These are phyloP conservation scores for Scheffersomyces parashehatae DNA, from an alignment of 1,139 yeast species.

Conservation along the genomic window DNA sequence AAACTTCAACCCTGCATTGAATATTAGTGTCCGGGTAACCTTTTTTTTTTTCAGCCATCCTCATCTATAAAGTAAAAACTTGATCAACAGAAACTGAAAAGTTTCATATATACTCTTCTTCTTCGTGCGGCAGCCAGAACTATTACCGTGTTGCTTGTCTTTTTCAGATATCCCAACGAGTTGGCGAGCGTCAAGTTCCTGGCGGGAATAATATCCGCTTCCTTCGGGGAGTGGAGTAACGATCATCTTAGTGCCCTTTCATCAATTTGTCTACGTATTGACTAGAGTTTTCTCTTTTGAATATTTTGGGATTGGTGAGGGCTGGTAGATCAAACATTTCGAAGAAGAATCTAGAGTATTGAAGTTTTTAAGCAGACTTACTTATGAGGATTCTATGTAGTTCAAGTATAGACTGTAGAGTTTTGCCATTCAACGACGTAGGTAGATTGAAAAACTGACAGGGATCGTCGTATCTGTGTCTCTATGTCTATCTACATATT, in stretches of 20 bases:
- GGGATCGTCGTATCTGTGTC: neutral
- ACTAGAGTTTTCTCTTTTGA: conserved; percentile 15
- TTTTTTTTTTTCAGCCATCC: neutral
- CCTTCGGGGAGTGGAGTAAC: conserved; percentile 21
- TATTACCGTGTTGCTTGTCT: conserved; percentile 60
- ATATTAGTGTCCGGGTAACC: neutral
- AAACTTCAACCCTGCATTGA: no score
- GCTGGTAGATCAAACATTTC: conserved; percentile 53
- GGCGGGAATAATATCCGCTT: conserved; percentile 49
- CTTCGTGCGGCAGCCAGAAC: conserved; percentile 60
- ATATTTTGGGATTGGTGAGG: conserved; percentile 35
- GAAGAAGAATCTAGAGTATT: neutral
- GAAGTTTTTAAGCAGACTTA: neutral
- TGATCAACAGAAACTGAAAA: neutral
- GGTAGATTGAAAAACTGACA: neutral
- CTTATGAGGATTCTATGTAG: no score
- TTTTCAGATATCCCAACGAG: conserved; percentile 50
- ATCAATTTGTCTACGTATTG: conserved; percentile 15
- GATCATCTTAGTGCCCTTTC: conserved; percentile 56
- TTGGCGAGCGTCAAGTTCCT: conserved; percentile 58
- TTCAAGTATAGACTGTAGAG: neutral
- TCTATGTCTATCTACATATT: neutral
- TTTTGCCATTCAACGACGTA: conserved; percentile 1
- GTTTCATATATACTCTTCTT: conserved; percentile 14
- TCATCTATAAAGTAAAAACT: neutral